Percentiles rank a stretch among this genome's conserved stretches.
These are phyloP conservation scores for Vachellia pachyceras DNA, from an alignment of 306 rosid genomes.

Conservation along the genomic window DNA sequence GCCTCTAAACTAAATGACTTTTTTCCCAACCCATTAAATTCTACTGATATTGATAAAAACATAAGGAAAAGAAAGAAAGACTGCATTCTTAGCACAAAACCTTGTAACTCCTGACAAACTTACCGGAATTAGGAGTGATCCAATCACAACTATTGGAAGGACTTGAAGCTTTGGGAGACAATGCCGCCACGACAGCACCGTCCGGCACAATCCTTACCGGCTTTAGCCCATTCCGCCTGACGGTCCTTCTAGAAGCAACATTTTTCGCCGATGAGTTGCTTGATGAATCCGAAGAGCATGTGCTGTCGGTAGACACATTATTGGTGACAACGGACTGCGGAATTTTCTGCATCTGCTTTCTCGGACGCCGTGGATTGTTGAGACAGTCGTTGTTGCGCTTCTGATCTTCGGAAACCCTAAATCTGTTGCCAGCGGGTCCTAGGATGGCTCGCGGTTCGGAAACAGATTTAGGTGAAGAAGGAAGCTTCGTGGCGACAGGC, in stretches of 20 bases:
- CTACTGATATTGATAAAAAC: not conserved
- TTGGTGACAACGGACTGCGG: slow-evolving; percentile 49
- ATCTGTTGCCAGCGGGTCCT: slow-evolving; percentile 82
- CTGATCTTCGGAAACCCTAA: slow-evolving; percentile 51
- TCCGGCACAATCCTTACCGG: slow-evolving; percentile 55
- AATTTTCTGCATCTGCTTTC: slow-evolving; percentile 46
- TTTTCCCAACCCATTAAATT: not conserved
- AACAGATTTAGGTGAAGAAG: slow-evolving; percentile 46
- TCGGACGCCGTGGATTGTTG: slow-evolving; percentile 50
- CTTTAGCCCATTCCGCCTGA: slow-evolving; percentile 53
- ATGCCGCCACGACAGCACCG: slow-evolving; percentile 35
- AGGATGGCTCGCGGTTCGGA: slow-evolving; percentile 53
- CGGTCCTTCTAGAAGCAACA: slow-evolving; percentile 42
- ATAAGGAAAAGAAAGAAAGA: not conserved
- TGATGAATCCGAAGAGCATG: slow-evolving; percentile 73
- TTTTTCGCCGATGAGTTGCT: slow-evolving; percentile 48
- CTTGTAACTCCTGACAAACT: slow-evolving; percentile 8
- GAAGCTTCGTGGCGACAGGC: slow-evolving; percentile 68
- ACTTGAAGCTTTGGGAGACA: slow-evolving; percentile 44
- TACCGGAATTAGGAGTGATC: slow-evolving; percentile 84
- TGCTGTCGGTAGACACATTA: slow-evolving; percentile 63
- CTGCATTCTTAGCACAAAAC: too few species aligned
- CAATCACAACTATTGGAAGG: slow-evolving; percentile 88
- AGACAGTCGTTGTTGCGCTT: slow-evolving; percentile 49
- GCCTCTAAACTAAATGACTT: not conserved